Conservation (phyloP, 257 asterid genomes). For the Eustoma russellianum region DNA sequence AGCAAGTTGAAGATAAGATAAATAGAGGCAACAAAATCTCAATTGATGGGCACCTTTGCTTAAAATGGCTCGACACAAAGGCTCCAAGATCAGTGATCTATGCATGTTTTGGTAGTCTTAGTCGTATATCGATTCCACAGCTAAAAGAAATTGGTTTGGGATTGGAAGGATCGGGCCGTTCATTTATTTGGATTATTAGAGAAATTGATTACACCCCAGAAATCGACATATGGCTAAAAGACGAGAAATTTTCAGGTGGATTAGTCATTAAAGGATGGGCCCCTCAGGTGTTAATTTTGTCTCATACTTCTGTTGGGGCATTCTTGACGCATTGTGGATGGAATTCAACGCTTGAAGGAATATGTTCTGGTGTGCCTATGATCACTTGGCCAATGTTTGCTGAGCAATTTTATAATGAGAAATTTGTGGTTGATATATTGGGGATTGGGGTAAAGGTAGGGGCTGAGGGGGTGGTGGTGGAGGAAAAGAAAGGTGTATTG, state of each 20-base stretch:
- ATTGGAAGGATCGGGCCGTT: conserved; percentile 23
- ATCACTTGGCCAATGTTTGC: conserved; percentile 34
- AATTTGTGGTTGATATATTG: conserved; percentile 18
- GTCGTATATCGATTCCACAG: conserved; percentile 22
- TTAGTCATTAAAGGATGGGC: conserved; percentile 36
- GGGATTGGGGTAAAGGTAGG: conserved; percentile 27
- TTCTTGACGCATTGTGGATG: conserved; percentile 45
- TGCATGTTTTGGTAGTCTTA: conserved; percentile 37
- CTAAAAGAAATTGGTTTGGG: conserved; percentile 35
- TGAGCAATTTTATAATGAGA: conserved; percentile 34
- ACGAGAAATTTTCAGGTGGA: conserved; percentile 19
- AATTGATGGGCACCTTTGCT: conserved; percentile 9
- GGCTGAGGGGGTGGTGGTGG: conserved; percentile 8
- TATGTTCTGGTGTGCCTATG: conserved; percentile 25
- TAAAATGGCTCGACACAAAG: conserved; percentile 33
- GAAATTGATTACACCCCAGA: conserved; percentile 16
- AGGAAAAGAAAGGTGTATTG: conserved; percentile 2
- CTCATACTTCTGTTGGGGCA: conserved; percentile 28
- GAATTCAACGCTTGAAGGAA: conserved; percentile 41
- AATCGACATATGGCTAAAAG: conserved; percentile 22
- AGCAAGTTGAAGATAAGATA: conserved; percentile 18
- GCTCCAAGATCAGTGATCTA: conserved; percentile 24
- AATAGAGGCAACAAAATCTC: conserved; percentile 32
- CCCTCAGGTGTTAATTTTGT: conserved; percentile 36
- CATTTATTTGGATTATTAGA: conserved; percentile 29